Conservation (phyloP, 2,329 filamentous ascomycete genomes). For the Colletotrichum sublineola region DNA sequence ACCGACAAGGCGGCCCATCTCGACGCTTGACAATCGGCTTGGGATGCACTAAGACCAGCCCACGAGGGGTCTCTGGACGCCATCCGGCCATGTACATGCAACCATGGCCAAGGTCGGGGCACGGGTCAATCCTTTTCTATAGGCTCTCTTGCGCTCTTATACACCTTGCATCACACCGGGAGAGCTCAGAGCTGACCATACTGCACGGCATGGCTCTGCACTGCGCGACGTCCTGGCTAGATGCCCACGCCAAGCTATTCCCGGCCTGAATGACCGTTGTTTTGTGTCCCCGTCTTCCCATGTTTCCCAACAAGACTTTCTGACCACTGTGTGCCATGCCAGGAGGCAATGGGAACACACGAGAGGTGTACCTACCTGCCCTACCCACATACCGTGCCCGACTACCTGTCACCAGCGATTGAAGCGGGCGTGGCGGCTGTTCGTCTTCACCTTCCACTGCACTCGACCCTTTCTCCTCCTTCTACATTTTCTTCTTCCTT, state of each 20-base stretch:
- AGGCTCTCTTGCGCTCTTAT: neutral
- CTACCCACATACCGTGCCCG: conserved; percentile 21
- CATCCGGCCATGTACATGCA: conserved; percentile 26
- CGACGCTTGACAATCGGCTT: conserved; percentile 27
- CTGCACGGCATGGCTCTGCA: conserved; percentile 14
- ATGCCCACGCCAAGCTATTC: conserved; percentile 29
- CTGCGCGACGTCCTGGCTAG: conserved; percentile 8
- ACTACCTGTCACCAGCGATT: conserved; percentile 21
- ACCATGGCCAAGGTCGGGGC: conserved; percentile 18
- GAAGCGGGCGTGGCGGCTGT: conserved; percentile 26
- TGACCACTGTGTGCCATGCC: conserved; percentile 29
- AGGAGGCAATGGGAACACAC: conserved; percentile 34
- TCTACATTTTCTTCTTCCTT: neutral
- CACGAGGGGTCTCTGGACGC: conserved; percentile 30
- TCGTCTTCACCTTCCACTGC: conserved; percentile 9
- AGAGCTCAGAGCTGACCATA: conserved; percentile 16
- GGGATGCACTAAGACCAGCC: conserved; percentile 26
- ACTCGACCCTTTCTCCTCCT: neutral
- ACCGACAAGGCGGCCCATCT: conserved; percentile 24
- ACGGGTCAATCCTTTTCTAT: conserved; percentile 22
- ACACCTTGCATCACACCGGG: conserved; percentile 14
- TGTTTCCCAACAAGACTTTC: conserved; percentile 30
- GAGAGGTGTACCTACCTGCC: conserved; percentile 28
- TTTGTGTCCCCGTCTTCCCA: conserved; percentile 35
- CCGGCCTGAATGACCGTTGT: conserved; percentile 20